Base-by-base conservation (phyloP, 2,329 filamentous ascomycete species). In the Pseudogymnoascus sp. region DNA sequence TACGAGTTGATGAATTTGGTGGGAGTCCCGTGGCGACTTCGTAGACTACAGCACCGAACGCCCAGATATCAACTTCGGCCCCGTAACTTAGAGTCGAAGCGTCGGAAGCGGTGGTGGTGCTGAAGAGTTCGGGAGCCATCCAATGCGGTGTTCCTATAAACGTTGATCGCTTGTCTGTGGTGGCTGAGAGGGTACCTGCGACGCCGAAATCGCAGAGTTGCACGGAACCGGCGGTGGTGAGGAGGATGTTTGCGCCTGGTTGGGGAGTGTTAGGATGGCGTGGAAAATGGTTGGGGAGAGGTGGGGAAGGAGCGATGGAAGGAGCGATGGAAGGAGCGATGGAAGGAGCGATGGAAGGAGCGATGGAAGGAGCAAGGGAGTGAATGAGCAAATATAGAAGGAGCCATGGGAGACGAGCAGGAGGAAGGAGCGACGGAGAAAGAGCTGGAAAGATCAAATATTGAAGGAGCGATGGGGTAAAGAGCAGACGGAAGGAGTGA, bases 141-240 rank as follows among this genome's bases (percentile, higher is more conserved):
- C 89, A 94, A 73, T 92, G 86, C 2, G 87, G 87, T 0, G 90
- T 94, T 18, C 90, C 90, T 61, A 93, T 88, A 57, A 93, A 87
- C 0, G 90, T 93, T 3, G 86, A 87, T 58, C 89, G 80, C 74
- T 93, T 93, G 68, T 89, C 86, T 63, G 85, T 82, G 65, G 88
- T 86, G 43, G 81, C 86, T 70, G 90, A 12, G 12, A 12, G 87
- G 61, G 86, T 81, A 66, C 89, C 87, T 50, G 88, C 89, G 30
- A 94, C 89, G 65, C 90, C 90, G 72, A 94, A 94, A 71, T 94
- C 90, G 70, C 89, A 92, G 35, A 94, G 81, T 72, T 94, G 90
- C 6, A 94, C 87, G 30, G 83, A 78, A 22, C 90, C 90, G 36
- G 85, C 81, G 73, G 93, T 89, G 5, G 86, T 89, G 64, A 94